These are phyloP conservation scores for Hemileccinum impolitum DNA, from an alignment of 768 basidiomycete genomes.

Conservation along the genomic window DNA sequence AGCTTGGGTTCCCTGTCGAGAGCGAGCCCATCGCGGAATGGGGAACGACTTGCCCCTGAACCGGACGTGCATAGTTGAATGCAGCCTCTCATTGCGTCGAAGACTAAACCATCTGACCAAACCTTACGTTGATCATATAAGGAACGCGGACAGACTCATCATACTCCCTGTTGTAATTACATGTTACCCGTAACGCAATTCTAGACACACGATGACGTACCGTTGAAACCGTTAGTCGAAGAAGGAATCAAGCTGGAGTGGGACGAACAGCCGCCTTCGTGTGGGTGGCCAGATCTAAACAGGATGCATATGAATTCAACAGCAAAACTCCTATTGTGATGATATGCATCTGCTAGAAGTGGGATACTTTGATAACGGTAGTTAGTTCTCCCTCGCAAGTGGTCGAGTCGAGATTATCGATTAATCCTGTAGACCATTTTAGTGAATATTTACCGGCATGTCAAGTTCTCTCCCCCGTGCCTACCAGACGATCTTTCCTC, in stretches of 20 bases:
- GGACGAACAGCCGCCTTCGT: background rate
- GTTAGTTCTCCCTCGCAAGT: too few species aligned
- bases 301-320: constrained; percentile 3
- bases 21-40: background rate
- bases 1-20: background rate
- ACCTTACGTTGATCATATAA: background rate
- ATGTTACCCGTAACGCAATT: background rate
- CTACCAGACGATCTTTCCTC: too few species aligned
- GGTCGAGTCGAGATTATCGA: too few species aligned
- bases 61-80: too few species aligned
- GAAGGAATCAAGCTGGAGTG: constrained; percentile 1
- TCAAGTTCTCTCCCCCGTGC: too few species aligned
- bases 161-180: background rate
- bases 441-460: too few species aligned
- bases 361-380: too few species aligned
- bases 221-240: constrained; percentile 1
- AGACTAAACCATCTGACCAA: background rate
- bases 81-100: constrained; percentile 1
- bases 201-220: background rate
- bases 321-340: background rate
- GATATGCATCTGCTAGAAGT: background rate
- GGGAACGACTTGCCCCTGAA: too few species aligned
- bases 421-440: too few species aligned
- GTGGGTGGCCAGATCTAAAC: background rate
- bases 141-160: constrained; percentile 1